phyloP scores from a whole-genome alignment of 257 asterid genomes.

The Haberlea rhodopensis region DNA sequence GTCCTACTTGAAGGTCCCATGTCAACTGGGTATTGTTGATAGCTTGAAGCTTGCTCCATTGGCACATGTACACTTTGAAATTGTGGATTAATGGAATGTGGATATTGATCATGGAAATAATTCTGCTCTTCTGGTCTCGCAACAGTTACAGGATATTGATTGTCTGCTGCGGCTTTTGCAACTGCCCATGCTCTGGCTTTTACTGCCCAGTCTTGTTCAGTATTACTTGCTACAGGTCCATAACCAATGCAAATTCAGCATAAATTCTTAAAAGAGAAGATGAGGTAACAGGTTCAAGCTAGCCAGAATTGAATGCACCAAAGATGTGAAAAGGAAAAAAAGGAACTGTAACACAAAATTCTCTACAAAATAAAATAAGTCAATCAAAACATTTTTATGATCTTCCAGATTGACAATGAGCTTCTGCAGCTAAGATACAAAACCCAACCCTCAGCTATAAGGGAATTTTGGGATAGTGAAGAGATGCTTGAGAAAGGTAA shows the following conservation, averaged over 20 bases:
- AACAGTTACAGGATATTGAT: conserved; percentile 49
- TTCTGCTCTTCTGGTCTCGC: conserved; percentile 60
- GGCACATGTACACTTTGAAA: conserved; percentile 37
- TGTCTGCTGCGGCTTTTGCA: conserved; percentile 63
- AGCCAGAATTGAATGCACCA: conserved; percentile 19
- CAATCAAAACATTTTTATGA: not conserved
- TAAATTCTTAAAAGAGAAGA: conserved; percentile 7
- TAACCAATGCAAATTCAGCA: conserved; percentile 27
- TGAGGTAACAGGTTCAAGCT: not conserved
- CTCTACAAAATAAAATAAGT: not conserved
- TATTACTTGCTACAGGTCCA: conserved; percentile 51
- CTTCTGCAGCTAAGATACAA: not conserved
- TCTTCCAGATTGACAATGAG: not conserved
- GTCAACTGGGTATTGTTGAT: conserved; percentile 48
- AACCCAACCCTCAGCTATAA: conserved; percentile 1
- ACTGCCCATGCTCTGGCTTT: conserved; percentile 99
- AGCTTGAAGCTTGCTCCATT: conserved; percentile 43
- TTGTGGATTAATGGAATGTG: conserved; percentile 54
- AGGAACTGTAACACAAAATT: not conserved
- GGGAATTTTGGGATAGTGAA: conserved; percentile 1
- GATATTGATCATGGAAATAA: conserved; percentile 46
- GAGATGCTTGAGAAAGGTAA: conserved; percentile 3
- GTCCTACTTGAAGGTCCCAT: conserved; percentile 40
- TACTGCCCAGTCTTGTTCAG: conserved; percentile 94
- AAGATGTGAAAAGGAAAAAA: conserved; percentile 11